phyloP scores from a whole-genome alignment of 129 eudicot genomes.

The Deinandra increscens region DNA sequence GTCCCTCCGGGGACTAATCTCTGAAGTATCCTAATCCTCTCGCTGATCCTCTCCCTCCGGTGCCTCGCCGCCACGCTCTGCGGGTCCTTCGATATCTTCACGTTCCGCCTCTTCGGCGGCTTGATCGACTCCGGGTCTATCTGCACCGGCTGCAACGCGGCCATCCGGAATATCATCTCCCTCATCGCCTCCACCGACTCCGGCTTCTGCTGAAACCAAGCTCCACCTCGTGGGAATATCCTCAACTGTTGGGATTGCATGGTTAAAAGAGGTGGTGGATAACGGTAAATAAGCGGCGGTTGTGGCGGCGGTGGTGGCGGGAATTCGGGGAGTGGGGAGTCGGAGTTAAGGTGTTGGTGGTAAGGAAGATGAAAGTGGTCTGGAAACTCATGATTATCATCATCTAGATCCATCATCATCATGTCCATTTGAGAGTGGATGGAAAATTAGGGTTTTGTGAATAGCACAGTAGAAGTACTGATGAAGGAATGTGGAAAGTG shows the following conservation, averaged over 20 bases:
- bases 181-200: slow-evolving; percentile 57
- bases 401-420: slow-evolving; percentile 41
- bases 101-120: slow-evolving; percentile 56
- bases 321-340: slow-evolving; percentile 31
- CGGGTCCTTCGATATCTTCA: slow-evolving; percentile 63
- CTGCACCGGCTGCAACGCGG: slow-evolving; percentile 63
- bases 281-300: slow-evolving; percentile 25
- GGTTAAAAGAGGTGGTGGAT: slow-evolving; percentile 15
- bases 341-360: slow-evolving; percentile 38
- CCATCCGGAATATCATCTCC: slow-evolving; percentile 68
- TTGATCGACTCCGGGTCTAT: slow-evolving; percentile 61
- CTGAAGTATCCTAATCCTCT: slow-evolving; percentile 70
- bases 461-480: slow-evolving; percentile 29
- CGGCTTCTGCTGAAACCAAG: slow-evolving; percentile 37
- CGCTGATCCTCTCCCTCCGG: slow-evolving; percentile 60
- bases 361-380: slow-evolving; percentile 35
- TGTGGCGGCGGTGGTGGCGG: too few species aligned
- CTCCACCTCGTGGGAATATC: slow-evolving; percentile 28
- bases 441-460: slow-evolving; percentile 32
- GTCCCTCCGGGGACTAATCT: slow-evolving; percentile 93
- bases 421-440: slow-evolving; percentile 32
- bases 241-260: slow-evolving; percentile 27
- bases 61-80: slow-evolving; percentile 70
- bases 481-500: slow-evolving; percentile 33
- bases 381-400: too few species aligned